phyloP scores from a whole-genome alignment of 2,329 filamentous ascomycete genomes.

The Penicillium sp. region DNA sequence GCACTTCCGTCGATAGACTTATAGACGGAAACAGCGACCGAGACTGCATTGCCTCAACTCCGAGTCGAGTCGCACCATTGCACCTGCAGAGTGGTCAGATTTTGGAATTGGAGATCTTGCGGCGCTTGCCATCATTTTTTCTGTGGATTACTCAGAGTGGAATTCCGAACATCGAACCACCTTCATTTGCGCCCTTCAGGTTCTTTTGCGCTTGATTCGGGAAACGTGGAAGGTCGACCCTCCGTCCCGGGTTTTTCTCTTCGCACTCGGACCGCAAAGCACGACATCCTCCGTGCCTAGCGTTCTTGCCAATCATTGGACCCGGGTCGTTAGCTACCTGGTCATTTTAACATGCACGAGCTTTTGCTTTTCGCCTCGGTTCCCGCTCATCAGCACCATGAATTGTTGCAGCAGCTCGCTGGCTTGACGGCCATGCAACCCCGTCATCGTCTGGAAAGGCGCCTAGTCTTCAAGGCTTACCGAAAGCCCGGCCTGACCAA shows the following conservation, averaged over 20 bases:
- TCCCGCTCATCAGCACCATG: conserved; percentile 60
- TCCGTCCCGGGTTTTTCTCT: conserved; percentile 23
- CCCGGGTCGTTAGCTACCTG: conserved; percentile 4
- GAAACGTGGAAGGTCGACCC: conserved; percentile 11
- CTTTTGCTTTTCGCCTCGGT: conserved; percentile 66
- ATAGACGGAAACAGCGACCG: conserved; percentile 3
- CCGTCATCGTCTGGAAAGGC: conserved; percentile 57
- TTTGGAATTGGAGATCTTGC: conserved; percentile 6
- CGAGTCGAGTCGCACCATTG: not conserved
- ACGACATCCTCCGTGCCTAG: not conserved
- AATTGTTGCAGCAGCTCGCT: conserved; percentile 65
- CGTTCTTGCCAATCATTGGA: conserved; percentile 10
- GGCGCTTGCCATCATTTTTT: not conserved
- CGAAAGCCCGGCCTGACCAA: conserved; percentile 51
- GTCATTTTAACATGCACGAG: conserved; percentile 60
- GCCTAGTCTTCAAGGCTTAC: conserved; percentile 63
- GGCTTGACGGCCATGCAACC: conserved; percentile 67
- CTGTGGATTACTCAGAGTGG: not conserved
- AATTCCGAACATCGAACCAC: conserved; percentile 11
- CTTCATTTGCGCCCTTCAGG: not conserved
- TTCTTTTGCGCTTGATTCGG: conserved; percentile 10
- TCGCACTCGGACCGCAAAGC: conserved; percentile 17
- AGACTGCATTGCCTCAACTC: not conserved
- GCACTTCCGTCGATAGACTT: conserved; percentile 13
- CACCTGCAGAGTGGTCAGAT: conserved; percentile 3